These are phyloP conservation scores for Debaryomycetaceae sp. DNA, from an alignment of 1,139 yeast species.

Conservation along the genomic window DNA sequence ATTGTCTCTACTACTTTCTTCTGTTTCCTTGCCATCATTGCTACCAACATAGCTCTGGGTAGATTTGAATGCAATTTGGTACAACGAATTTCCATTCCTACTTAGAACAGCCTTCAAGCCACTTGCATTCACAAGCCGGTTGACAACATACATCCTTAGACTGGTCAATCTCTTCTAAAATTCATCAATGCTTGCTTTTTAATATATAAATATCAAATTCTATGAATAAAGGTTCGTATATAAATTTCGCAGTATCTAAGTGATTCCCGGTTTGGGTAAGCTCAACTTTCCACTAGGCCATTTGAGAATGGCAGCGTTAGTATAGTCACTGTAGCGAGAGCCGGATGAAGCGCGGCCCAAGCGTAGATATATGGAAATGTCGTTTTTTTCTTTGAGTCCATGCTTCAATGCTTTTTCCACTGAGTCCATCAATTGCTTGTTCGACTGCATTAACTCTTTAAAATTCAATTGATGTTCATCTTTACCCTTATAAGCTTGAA, in stretches of 20 bases:
- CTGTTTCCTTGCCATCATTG: neutral
- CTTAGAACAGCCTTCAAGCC: neutral
- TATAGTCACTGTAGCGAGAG: slow-evolving; percentile 46
- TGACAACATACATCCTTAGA: neutral
- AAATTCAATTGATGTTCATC: slow-evolving; percentile 39
- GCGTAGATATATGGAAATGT: slow-evolving; percentile 48
- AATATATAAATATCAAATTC: neutral
- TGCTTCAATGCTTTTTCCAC: slow-evolving; percentile 24
- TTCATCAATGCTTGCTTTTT: neutral
- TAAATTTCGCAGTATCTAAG: slow-evolving; percentile 12
- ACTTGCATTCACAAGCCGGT: neutral
- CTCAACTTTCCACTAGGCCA: slow-evolving; percentile 58
- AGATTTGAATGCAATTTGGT: neutral
- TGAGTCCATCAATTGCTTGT: slow-evolving; percentile 32
- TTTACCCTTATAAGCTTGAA: slow-evolving; percentile 67
- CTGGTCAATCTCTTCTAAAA: neutral
- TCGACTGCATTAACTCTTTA: slow-evolving; percentile 29
- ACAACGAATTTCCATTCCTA: neutral
- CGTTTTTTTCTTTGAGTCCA: slow-evolving; percentile 20
- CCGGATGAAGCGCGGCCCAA: slow-evolving; percentile 50
- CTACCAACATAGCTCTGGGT: neutral
- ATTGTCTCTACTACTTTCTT: slow-evolving; percentile 8
- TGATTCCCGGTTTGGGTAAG: slow-evolving; percentile 44
- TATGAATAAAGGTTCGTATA: neutral
- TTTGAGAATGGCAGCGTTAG: slow-evolving; percentile 51